Conservation (phyloP, 192 early-diverging fungal species). For the Dispira simplex region DNA sequence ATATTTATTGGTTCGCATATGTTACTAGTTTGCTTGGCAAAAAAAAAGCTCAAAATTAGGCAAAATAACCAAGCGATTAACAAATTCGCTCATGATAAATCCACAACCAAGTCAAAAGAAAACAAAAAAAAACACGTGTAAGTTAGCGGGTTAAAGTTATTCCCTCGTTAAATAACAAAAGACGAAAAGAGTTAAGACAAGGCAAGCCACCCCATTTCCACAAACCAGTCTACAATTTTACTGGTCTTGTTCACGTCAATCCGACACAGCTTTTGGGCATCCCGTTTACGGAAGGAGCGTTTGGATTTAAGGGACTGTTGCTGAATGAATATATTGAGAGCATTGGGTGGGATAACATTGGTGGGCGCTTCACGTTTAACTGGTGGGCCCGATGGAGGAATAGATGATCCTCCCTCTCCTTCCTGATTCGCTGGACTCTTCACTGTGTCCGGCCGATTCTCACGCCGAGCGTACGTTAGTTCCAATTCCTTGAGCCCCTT, state of each 20-base stretch:
- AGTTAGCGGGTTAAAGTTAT: too few relatives aligned
- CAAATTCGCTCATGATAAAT: too few relatives aligned
- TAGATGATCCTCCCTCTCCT: not conserved
- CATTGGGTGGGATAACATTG: not conserved
- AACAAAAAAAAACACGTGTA: too few relatives aligned
- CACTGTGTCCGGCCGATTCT: not conserved
- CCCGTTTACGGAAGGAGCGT: constrained; percentile 64
- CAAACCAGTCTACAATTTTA: constrained; percentile 81
- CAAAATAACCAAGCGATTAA: too few relatives aligned
- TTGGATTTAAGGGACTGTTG: constrained; percentile 15
- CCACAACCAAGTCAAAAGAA: too few relatives aligned
- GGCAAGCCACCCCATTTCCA: constrained; percentile 67
- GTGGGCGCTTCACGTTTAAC: not conserved
- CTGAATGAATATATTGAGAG: constrained; percentile 11
- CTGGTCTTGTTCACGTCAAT: constrained; percentile 93
- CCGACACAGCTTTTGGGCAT: constrained; percentile 77
- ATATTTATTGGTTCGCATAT: too few relatives aligned
- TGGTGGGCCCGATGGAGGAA: not conserved
- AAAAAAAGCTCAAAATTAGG: too few relatives aligned
- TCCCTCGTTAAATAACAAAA: too few relatives aligned
- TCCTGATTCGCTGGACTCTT: not conserved
- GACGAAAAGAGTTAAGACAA: not conserved
- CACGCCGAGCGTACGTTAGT: not conserved
- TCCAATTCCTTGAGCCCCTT: not conserved
- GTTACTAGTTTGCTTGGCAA: too few relatives aligned